A percentile compares a stretch with the other conserved stretches of the same genome.
These are phyloP conservation scores for Podaxis sp. DNA, from an alignment of 768 basidiomycete species.

Conservation along the genomic window DNA sequence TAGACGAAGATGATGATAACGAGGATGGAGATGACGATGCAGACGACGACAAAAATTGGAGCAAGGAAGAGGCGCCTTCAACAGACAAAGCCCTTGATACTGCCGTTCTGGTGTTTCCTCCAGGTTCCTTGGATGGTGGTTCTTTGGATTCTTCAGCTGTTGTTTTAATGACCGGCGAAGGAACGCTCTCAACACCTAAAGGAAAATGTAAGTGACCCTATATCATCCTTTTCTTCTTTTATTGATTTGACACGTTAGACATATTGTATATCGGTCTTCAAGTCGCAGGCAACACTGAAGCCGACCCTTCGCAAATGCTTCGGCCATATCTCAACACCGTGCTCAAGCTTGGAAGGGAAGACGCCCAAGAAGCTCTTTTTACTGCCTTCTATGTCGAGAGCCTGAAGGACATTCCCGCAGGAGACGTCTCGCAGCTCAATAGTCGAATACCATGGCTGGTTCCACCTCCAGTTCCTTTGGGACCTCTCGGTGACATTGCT, in stretches of 20 bases:
- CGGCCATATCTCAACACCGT: conserved; percentile 55
- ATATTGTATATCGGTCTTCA: conserved; percentile 58
- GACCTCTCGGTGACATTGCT: conserved; percentile 37
- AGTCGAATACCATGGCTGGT: conserved; percentile 1
- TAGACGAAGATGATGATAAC: not conserved
- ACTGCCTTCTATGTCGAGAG: conserved; percentile 53
- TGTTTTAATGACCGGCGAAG: conserved; percentile 66
- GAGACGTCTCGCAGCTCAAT: not conserved
- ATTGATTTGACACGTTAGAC: conserved; percentile 33
- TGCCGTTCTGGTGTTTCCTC: conserved; percentile 71
- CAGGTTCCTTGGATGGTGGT: conserved; percentile 50
- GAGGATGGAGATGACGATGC: not conserved
- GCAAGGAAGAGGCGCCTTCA: conserved; percentile 20
- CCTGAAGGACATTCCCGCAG: conserved; percentile 9
- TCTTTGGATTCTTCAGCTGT: conserved; percentile 48
- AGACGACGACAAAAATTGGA: conserved; percentile 4
- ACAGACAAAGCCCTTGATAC: conserved; percentile 46
- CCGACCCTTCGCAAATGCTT: conserved; percentile 34
- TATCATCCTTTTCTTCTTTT: not conserved
- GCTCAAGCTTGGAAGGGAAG: conserved; percentile 26
- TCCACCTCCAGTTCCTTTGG: conserved; percentile 15
- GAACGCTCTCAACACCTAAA: conserved; percentile 67
- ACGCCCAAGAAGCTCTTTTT: conserved; percentile 39
- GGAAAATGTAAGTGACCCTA: conserved; percentile 55
- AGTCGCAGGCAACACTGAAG: conserved; percentile 19